Evolutionary conservation across 2,329 filamentous ascomycete genomes (phyloP).

Genomic region (Trichoderma asperellum): DNA sequence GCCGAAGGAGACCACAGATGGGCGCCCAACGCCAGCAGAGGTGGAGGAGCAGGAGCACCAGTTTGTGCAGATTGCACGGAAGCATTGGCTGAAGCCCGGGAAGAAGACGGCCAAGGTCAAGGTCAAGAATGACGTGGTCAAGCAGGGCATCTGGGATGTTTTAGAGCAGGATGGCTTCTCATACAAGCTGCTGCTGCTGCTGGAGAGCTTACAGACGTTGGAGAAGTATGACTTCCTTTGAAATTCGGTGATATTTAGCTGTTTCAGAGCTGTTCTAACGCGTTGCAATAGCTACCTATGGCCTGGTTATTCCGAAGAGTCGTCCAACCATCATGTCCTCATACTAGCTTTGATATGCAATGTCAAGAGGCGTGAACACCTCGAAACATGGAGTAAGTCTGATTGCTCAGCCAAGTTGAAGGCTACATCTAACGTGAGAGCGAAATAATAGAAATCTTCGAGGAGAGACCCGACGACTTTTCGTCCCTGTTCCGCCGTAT

Average conservation of each 20-base stretch:
- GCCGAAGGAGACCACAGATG: conserved; percentile 44
- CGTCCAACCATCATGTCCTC: conserved; percentile 89
- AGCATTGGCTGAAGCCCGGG: conserved; percentile 77
- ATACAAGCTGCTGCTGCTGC: conserved; percentile 74
- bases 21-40: conserved; percentile 61
- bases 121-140: conserved; percentile 83
- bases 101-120: conserved; percentile 67
- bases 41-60: conserved; percentile 72
- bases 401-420: background rate
- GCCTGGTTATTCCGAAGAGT: conserved; percentile 87
- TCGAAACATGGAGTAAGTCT: conserved; percentile 80
- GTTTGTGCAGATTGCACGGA: conserved; percentile 77
- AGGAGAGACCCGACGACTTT: conserved; percentile 78
- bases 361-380: conserved; percentile 82
- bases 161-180: conserved; percentile 81
- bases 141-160: conserved; percentile 85
- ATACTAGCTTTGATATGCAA: conserved; percentile 85
- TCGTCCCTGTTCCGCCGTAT: conserved; percentile 87
- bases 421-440: conserved; percentile 30
- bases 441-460: conserved; percentile 67
- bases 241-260: background rate
- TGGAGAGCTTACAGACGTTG: conserved; percentile 89
- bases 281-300: conserved; percentile 73
- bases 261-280: conserved; percentile 33
- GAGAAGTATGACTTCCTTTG: conserved; percentile 64